Base-by-base conservation (phyloP, 2,329 filamentous ascomycete genomes). In the Mariannaea elegans region DNA sequence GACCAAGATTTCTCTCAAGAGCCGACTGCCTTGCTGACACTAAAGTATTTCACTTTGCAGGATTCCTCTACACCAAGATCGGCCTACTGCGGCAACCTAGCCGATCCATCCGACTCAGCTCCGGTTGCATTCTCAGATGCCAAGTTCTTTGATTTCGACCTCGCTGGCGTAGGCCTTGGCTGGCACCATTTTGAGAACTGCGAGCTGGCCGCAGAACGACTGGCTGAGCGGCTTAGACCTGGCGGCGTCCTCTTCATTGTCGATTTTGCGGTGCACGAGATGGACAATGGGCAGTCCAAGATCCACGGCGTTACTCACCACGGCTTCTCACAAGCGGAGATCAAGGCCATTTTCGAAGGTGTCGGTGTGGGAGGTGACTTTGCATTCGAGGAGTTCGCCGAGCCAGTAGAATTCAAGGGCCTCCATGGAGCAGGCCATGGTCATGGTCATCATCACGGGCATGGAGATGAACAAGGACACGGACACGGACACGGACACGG, bases 111-210 rank as follows among this genome's bases (percentile, higher is more conserved):
- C 8, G 78, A 82, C 45, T 70, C 80, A 3, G 77, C 81, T 39
- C 81, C 90, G 16, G 76, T 81, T 1, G 77, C 82, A 19, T 83
- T 94, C 62, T 78, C 84, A 36, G 83, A 82, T 47, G 77, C 84
- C 9, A 82, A 87, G 29, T 92, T 90, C 78, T 85, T 82, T 72
- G 80, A 86, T 71, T 93, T 94, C 71, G 90, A 94, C 73, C 71
- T 90, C 32, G 85, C 85, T 6, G 83, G 82, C 39, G 84, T 91
- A 16, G 87, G 87, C 31, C 75, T 87, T 41, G 87, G 85, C 1
- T 84, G 89, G 64, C 88, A 90, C 73, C 89, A 92, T 72, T 89
- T 92, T 55, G 84, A 86, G 61, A 81, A 92, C 67, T 86, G 89
- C 4, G 79, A 78, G 2, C 76, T 88, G 27, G 86, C 87, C 0